Base-by-base conservation (phyloP, 768 basidiomycete genomes). In the Chiua virens region DNA sequence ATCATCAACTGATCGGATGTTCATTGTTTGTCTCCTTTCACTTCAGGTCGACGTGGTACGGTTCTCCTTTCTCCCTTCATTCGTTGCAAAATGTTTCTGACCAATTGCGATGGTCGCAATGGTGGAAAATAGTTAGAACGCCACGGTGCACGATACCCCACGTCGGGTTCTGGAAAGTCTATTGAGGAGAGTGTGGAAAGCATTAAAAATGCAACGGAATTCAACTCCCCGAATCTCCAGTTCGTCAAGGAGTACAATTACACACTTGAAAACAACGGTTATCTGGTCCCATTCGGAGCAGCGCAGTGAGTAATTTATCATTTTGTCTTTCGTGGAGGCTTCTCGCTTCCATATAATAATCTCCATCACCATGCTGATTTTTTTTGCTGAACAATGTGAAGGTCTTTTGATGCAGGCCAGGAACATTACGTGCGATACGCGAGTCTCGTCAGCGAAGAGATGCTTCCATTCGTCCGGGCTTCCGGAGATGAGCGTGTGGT, bases 71-170 rank as follows among this genome's bases (percentile, higher is more conserved):
- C 15, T 34, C 34, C 8, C 17, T 17, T 30, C 11, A 34, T 15
- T 15, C 34, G 6, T 17, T 17, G 15, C 2, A 34, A 30, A 34
- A 34, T 14, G 15, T 34, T 4, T 34, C 34, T 34, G 6, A 34
- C 17, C 34, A 34, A 6, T 4, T 17, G 15, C 4, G 34, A 4
- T 3, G 14, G 34, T 30, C 30, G 30, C 11, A 11, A 14, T 14
- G 8, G 10, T 30, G 30, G 6, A 11, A 34, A 17, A 34, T 7
- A 89, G 88, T 68, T 92, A 3, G 85, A 90, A 66, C 75, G 90
- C 3, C 89, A 93, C 60, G 89, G 88, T 4, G 84, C 87, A 0
- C 80, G 90, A 25, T 89, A 75, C 59, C 90, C 90, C 0, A 87
- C 85, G 0, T 60, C 68, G 3, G 72, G 73, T 2, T 72, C 78